Conservation (phyloP, 2,329 filamentous ascomycete genomes). For the Pyrenophora teres region DNA sequence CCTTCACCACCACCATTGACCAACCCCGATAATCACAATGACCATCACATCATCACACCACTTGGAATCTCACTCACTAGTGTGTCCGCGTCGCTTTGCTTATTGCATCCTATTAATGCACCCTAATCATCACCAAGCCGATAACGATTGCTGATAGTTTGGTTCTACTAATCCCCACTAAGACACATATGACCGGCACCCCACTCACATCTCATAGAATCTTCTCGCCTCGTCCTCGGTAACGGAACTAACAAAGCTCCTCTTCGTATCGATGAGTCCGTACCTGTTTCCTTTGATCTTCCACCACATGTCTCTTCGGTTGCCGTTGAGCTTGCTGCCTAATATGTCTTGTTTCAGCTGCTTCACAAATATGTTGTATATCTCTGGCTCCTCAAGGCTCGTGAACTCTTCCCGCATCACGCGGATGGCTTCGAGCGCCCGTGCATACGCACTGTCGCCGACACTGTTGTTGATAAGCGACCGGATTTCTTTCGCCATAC, state of each 20-base stretch:
- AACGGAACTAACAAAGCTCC: slow-evolving; percentile 68
- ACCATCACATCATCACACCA: neutral
- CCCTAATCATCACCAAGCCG: too few species aligned
- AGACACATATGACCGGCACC: neutral
- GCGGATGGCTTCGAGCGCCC: slow-evolving; percentile 74
- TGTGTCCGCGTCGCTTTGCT: too few species aligned
- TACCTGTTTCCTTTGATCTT: slow-evolving; percentile 68
- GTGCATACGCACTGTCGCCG: slow-evolving; percentile 74
- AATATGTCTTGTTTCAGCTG: slow-evolving; percentile 74
- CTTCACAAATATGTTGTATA: slow-evolving; percentile 76
- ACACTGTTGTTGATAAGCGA: slow-evolving; percentile 72
- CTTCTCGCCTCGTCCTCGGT: slow-evolving; percentile 69
- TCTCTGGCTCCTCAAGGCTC: slow-evolving; percentile 71
- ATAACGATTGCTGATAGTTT: neutral
- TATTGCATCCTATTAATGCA: too few species aligned
- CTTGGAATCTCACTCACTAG: neutral
- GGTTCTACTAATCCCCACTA: neutral
- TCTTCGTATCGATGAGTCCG: slow-evolving; percentile 71
- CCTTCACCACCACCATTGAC: neutral
- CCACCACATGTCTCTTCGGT: slow-evolving; percentile 83
- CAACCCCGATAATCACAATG: too few species aligned
- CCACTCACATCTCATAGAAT: slow-evolving; percentile 34
- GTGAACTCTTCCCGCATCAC: slow-evolving; percentile 79
- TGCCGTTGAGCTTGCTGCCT: slow-evolving; percentile 71
- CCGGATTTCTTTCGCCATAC: slow-evolving; percentile 75